Evolutionary conservation across 2,329 filamentous ascomycete species (phyloP).

Genomic region (Sporothrix sp.): DNA sequence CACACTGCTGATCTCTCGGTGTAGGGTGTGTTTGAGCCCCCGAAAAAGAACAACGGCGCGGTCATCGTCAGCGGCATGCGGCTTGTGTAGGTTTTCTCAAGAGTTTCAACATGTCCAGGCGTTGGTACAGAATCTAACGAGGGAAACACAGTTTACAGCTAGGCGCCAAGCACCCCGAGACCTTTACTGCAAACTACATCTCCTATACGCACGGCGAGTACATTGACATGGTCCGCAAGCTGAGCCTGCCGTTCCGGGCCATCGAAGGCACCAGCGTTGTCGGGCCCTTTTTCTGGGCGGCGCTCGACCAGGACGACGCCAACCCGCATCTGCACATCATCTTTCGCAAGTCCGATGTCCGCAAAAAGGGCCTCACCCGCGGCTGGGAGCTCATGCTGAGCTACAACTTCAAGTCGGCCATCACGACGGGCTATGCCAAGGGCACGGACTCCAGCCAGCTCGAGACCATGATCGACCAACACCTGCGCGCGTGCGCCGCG

Average conservation of each 20-base stretch:
- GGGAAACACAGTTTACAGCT: conserved; percentile 40
- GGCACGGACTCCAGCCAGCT: conserved; percentile 50
- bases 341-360: conserved; percentile 56
- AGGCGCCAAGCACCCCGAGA: conserved; percentile 46
- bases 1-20: too few relatives aligned
- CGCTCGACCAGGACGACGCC: conserved; percentile 45
- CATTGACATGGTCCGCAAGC: conserved; percentile 43
- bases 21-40: conserved; percentile 35
- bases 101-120: not conserved
- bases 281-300: conserved; percentile 54
- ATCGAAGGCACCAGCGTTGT: conserved; percentile 51
- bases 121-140: not conserved
- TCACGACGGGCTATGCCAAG: conserved; percentile 53
- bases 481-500: conserved; percentile 38
- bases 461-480: conserved; percentile 33
- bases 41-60: conserved; percentile 33
- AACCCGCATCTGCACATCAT: conserved; percentile 52
- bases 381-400: conserved; percentile 57
- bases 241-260: conserved; percentile 45
- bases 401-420: conserved; percentile 42
- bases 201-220: conserved; percentile 43
- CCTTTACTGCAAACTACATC: conserved; percentile 46
- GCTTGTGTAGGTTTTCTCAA: conserved; percentile 37
- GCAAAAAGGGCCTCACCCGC: conserved; percentile 52
- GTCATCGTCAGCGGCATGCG: conserved; percentile 42